Base-by-base conservation (phyloP, 805 yeast species). In the Suhomyces xylopsoci region DNA sequence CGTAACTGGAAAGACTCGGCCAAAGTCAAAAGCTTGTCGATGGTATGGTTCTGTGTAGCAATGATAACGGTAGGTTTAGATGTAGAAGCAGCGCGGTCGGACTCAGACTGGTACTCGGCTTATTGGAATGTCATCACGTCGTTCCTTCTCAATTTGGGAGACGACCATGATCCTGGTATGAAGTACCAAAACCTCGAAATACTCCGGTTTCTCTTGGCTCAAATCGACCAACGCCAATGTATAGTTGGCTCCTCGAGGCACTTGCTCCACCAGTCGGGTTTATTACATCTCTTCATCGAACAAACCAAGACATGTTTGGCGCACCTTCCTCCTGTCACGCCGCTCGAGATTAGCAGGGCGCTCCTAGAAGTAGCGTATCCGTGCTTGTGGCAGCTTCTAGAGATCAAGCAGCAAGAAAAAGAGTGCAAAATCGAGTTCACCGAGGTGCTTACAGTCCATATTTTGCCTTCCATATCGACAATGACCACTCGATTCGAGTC, bases 91-190 rank as follows among this genome's bases (percentile, higher is more conserved):
- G 40, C 8, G 15, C n/a, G 40, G 28, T 17, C 14, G 12, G 42
- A 24, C n/a, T 19, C n/a, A 10, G 41, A 42, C 7, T 53, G 55
- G 54, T 54, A 56, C 9, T 53, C 50, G 2, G 20, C 48, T 2
- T 49, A 60, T 36, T 66, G 73, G 69, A 58, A 64, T 7, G n/a
- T 62, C 2, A 49, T 70, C 10, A 60, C 74, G 9, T 62, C 76
- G 5, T 71, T 70, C 45, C 58, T 68, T 3, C 61, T 74, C 17
- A 71, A 70, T 45, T 58, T 74, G 6, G 60, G 72, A 40, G 75
- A 71, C 51, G 73, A 71, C 52, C 64, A 67, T 45, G 68, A 66
- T 24, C 65, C 68, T 5, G 36, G 49, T 5, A 58, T 65, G 45
- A 69, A 73, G 50, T 54, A 60, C 1, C 68, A 66, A 47, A 70